phyloP scores from a whole-genome alignment of 2,329 filamentous ascomycete species.

The Colletotrichum karsti region DNA sequence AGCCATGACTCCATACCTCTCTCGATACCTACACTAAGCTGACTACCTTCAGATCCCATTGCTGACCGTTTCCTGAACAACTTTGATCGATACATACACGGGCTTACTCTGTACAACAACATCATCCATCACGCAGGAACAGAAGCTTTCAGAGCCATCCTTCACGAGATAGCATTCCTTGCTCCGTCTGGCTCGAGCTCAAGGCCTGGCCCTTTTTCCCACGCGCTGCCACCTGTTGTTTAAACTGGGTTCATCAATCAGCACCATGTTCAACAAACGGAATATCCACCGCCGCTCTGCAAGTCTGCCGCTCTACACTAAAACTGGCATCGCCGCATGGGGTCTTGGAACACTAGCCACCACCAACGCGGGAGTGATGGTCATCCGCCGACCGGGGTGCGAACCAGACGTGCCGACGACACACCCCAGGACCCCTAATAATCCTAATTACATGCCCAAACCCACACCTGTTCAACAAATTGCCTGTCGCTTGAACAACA shows the following conservation, averaged over 20 bases:
- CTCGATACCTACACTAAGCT: too few relatives aligned
- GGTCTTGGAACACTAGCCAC: constrained; percentile 20
- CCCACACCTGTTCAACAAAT: constrained; percentile 11
- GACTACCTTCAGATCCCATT: too few relatives aligned
- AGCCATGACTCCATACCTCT: too few relatives aligned
- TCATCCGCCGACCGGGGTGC: constrained; percentile 24
- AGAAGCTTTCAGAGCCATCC: too few relatives aligned
- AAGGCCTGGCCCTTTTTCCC: not conserved
- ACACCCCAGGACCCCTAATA: constrained; percentile 26
- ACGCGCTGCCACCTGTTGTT: not conserved
- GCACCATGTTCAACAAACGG: not conserved
- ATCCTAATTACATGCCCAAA: constrained; percentile 13
- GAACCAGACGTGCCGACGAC: constrained; percentile 17
- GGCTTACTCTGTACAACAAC: too few relatives aligned
- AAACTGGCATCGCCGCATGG: constrained; percentile 23
- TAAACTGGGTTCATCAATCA: not conserved
- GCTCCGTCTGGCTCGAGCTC: not conserved
- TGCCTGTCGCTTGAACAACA: not conserved
- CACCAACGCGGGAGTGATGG: constrained; percentile 27
- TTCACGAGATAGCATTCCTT: too few relatives aligned
- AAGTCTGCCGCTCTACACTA: constrained; percentile 18
- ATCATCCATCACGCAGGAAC: not conserved
- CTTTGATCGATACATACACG: too few relatives aligned
- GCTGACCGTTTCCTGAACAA: not conserved
- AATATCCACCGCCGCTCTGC: constrained; percentile 14